phyloP scores from a whole-genome alignment of 1,139 yeast species.

The Blastobotrys indianensis region DNA sequence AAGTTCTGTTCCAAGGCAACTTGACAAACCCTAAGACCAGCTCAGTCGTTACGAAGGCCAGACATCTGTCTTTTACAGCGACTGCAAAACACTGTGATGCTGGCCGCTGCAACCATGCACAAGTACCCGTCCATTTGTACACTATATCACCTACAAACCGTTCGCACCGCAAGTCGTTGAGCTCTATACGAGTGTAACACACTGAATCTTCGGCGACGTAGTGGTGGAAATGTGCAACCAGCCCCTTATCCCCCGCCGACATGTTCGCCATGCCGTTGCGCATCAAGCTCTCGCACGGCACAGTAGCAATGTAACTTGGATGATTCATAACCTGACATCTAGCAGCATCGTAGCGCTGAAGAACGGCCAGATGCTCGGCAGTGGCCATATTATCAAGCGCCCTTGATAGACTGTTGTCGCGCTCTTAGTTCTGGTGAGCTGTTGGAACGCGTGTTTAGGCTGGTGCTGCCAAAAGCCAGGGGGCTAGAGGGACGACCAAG shows the following conservation, averaged over 20 bases:
- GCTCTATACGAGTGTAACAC: slow-evolving; percentile 12
- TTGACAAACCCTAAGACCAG: not conserved
- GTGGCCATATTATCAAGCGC: no score
- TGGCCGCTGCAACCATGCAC: slow-evolving; percentile 18
- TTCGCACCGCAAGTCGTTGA: slow-evolving; percentile 4
- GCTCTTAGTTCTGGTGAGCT: no score
- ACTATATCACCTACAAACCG: slow-evolving; percentile 12
- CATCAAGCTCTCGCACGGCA: slow-evolving; percentile 18
- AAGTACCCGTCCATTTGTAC: slow-evolving; percentile 18
- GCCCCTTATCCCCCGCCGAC: slow-evolving; percentile 11
- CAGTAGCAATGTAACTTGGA: slow-evolving; percentile 18
- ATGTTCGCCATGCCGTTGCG: slow-evolving; percentile 13
- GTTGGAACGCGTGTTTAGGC: no score
- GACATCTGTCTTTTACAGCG: slow-evolving; percentile 11
- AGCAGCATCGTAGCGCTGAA: slow-evolving; percentile 4
- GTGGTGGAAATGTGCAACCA: slow-evolving; percentile 17
- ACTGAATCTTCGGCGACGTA: not conserved
- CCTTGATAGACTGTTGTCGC: no score
- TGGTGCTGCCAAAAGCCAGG: no score
- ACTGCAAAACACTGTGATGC: slow-evolving; percentile 16
- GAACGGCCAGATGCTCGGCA: not conserved
- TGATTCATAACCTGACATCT: slow-evolving; percentile 17
- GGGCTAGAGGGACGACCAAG: no score
- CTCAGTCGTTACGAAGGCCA: slow-evolving; percentile 19
- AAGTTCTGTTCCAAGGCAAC: slow-evolving; percentile 2